Base-by-base conservation (phyloP, 441 rosid genomes). In the Populus hybrid region DNA sequence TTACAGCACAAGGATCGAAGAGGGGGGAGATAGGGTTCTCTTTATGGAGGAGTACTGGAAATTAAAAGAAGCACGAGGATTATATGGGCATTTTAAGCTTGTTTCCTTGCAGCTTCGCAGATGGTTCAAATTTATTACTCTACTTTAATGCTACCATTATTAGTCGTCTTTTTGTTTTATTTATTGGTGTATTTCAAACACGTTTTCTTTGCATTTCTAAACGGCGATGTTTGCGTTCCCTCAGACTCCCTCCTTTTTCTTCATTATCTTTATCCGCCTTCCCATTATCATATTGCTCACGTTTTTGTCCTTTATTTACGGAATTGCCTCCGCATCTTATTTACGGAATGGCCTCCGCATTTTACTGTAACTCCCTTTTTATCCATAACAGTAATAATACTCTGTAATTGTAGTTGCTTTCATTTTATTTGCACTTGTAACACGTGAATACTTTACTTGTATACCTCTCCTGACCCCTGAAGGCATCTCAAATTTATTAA, bases 31-130 rank as follows among this genome's bases (percentile, higher is more conserved):
- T 12, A 63, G 23, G 78, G 6, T 10, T 68, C 2, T 68, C 21
- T 21, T 53, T 69, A 30, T 32, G 28, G 68, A 67, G 77, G 4
- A 24, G 20, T 10, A 21, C 34, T 8, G 18, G 24, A 21, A 74
- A 26, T 75, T 35, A 68, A 18, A 75, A 75, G 77, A 69, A 75
- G 84, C 93, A 86, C 89, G 91, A 84, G 91, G 89, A 82, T 81
- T 84, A 84, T 59, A 81, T 76, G 89, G 82, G 70, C 16, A 67
- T 68, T 73, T 80, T 72, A 69, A 64, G 40, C 72, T 38, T 61
- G 61, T 76, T 78, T 82, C 84, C 78, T 65, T 74, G 79, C 79
- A 70, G 72, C 70, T 81, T 73, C 84, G 63, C 10, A 5, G 36
- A 81, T 9, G 77, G 40, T 34, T 7, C 50, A 11, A 40, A 40